phyloP scores from a whole-genome alignment of 345 rosid species.

The Eucalyptus regnans region DNA sequence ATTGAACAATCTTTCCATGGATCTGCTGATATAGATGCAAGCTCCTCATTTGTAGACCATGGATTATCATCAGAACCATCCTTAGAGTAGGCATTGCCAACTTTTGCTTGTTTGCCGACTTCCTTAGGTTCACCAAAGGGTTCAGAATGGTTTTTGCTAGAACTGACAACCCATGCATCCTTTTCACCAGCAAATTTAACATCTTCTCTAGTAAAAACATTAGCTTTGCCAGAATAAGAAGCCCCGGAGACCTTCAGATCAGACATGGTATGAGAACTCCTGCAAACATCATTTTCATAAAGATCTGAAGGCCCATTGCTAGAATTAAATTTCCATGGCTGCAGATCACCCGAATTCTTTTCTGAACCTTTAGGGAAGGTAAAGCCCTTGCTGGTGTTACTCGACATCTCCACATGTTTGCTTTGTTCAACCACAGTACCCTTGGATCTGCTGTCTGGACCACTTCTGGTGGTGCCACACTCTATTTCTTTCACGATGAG shows the following conservation, averaged over 20 bases:
- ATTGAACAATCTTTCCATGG: conserved; percentile 68
- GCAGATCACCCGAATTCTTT: conserved; percentile 37
- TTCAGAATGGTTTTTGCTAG: conserved; percentile 31
- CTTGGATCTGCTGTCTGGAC: conserved; percentile 51
- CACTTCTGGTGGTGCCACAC: conserved; percentile 53
- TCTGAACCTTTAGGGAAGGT: conserved; percentile 43
- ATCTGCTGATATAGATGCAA: conserved; percentile 29
- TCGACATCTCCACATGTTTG: conserved; percentile 23
- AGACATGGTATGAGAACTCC: conserved; percentile 11
- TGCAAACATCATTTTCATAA: conserved; percentile 19
- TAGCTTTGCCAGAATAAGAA: conserved; percentile 27
- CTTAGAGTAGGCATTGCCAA: conserved; percentile 11
- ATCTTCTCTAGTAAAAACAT: conserved; percentile 46
- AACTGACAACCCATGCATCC: conserved; percentile 44
- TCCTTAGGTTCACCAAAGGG: conserved; percentile 28
- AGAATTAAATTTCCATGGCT: conserved; percentile 39
- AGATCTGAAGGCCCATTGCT: conserved; percentile 30
- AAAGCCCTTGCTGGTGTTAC: conserved; percentile 30
- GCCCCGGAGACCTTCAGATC: conserved; percentile 14
- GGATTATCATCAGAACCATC: conserved; percentile 21
- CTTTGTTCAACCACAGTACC: conserved; percentile 31
- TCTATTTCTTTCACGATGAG: conserved; percentile 87
- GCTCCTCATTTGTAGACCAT: conserved; percentile 39
- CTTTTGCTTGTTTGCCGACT: conserved; percentile 25
- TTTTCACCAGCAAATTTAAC: conserved; percentile 38